Evolutionary conservation across 345 rosid genomes (phyloP), one percentile per base, ranked within the genome.

Genomic region (Noccaea caerulescens): DNA sequence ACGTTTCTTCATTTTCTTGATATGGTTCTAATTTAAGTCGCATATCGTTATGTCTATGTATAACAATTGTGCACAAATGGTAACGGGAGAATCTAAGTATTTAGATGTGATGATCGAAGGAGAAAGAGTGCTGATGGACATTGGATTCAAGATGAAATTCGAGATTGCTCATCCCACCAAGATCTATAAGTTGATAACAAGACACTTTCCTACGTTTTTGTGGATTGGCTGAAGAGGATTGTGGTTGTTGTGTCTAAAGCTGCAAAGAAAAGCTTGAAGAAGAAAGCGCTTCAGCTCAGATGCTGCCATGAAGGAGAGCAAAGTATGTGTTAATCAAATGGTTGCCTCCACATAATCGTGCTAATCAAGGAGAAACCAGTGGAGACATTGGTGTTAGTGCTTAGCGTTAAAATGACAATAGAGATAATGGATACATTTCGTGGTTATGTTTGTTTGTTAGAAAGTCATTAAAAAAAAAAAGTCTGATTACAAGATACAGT

Each of bases 231-330:
- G 0, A 79, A 80, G 44, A 87, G 82, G 73, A 76, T 91, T 13
- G 81, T 88, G 2, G 43, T 67, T n/a, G 58, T 83, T 14, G 77
- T 86, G 34, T 84, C 91, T 8, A 88, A 87, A 73, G 92, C 94
- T 7, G 92, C 87, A n/a, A 87, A 71, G 45, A 88, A 81, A 80
- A 87, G 96, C 76, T 30, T 88, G 64, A 86, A 79, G 83, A 93
- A 87, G 80, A 88, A 82, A 37, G 96, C 85, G 11, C 86, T 90
- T 88, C 86, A 25, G 27, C 3, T 25, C 27, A 56, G 25, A 8
- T 88, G 60, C 92, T 96, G 27, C 92, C 98, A 0, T 93, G 93
- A 96, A 86, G 96, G 66, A 88, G 77, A 79, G 77, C 82, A 1
- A 84, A 84, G 47, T 87, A 82, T 72, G 66, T 90, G 58, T 75